These are phyloP conservation scores for Plicaturopsis crispa DNA, from an alignment of 768 basidiomycete species.

Conservation along the genomic window DNA sequence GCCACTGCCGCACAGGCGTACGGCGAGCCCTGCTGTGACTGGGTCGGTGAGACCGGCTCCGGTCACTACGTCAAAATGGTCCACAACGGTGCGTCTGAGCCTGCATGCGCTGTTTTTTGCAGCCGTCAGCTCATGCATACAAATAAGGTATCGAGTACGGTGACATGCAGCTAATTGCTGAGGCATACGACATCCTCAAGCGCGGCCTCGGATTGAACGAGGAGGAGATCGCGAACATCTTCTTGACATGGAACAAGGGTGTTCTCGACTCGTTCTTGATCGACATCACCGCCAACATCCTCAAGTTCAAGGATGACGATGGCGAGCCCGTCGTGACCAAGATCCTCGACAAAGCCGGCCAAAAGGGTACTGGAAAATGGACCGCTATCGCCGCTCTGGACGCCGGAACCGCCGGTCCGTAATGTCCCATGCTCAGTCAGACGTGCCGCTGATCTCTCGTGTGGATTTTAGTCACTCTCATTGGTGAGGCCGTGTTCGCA, in stretches of 20 bases:
- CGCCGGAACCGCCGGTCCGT: constrained; percentile 74
- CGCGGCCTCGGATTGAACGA: constrained; percentile 85
- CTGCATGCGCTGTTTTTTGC: constrained; percentile 5
- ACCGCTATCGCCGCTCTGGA: constrained; percentile 97
- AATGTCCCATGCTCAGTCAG: constrained; percentile 5
- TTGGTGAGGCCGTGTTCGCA: constrained; percentile 98
- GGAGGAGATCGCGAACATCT: constrained; percentile 90
- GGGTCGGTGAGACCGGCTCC: constrained; percentile 94
- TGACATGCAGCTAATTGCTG: constrained; percentile 99
- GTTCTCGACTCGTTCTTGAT: constrained; percentile 99
- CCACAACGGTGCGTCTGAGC: constrained; percentile 66
- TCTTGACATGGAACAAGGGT: constrained; percentile 94
- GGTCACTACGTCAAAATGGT: constrained; percentile 99
- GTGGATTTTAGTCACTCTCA: constrained; percentile 79
- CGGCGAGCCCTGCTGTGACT: constrained; percentile 97
- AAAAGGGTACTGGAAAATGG: constrained; percentile 99
- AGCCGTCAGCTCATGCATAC: constrained; percentile 7
- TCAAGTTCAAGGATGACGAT: constrained; percentile 95
- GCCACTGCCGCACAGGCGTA: constrained; percentile 92
- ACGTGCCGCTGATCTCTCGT: constrained; percentile 6
- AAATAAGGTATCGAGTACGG: constrained; percentile 93
- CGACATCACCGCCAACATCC: constrained; percentile 95
- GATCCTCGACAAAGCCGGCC: constrained; percentile 93
- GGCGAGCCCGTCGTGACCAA: constrained; percentile 87
- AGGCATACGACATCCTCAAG: constrained; percentile 98